Evolutionary conservation across 129 eudicot species (phyloP), one percentile per base, ranked within the genome.

Genomic region (Tanacetum coccineum): DNA sequence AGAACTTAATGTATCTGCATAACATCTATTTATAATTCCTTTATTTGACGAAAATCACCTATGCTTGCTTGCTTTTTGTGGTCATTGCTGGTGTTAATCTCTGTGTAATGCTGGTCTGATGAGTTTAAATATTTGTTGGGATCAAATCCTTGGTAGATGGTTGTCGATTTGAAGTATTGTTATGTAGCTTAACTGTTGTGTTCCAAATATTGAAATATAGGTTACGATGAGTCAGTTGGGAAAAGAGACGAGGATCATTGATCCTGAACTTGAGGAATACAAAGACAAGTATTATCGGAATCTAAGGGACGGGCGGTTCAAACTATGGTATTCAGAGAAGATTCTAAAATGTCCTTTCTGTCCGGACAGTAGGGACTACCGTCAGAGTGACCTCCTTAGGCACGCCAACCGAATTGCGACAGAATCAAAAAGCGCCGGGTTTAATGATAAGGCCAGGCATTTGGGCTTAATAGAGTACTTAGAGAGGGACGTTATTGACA

Each of bases 391-490:
- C 59, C 83, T 85, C 52, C 55, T 72, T 12, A 84, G 81, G 26
- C 91, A 87, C 46, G 88, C 91, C 8, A 61, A 75, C 62, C 80
- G 78, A 10, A 72, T 82, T 56, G 82, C 75, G 14, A 77, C 61
- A 61, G 82, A 79, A 54, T 87, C 88, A 59, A 76, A 46, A 71
- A 80, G 78, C 64, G 68, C 62, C 10, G 55, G 63, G 9, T 71
- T 73, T 32, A 85, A 65, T 75, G 84, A 81, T 50, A 88, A 62
- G 59, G 96, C 80, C 17, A 80, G 56, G 26, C 96, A 88, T 61
- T 50, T 80, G 66, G 88, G 84, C 17, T 56, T 84, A 60, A 67
- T 59, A 19, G 77, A 18, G 81, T 87, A 76, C 77, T 45, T 87
- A 48, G 83, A 81, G 48, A 45, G 20, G 22, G 47, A 54, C n/a